A percentile compares a stretch with the other conserved stretches of the same genome.
phyloP scores from a whole-genome alignment of 2,329 filamentous ascomycete genomes.

The Exophiala bonariae region DNA sequence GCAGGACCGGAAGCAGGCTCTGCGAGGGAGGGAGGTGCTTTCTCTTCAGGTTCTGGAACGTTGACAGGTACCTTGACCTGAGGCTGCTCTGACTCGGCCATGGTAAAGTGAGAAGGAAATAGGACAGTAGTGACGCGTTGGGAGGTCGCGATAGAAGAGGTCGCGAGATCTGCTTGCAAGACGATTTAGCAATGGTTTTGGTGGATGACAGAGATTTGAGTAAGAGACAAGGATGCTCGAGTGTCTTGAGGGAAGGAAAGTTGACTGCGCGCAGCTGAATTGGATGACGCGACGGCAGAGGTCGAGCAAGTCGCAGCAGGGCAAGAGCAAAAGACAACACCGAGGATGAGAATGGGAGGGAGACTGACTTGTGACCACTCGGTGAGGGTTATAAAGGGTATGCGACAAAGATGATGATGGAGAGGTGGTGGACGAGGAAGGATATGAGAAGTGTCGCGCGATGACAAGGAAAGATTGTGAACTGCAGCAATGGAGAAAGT shows the following conservation, averaged over 20 bases:
- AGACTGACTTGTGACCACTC: slow-evolving; percentile 7
- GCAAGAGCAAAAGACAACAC: slow-evolving; percentile 3
- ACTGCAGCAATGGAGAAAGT: slow-evolving; percentile 17
- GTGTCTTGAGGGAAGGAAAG: slow-evolving; percentile 1
- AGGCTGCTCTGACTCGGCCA: slow-evolving; percentile 12
- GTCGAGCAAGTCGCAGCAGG: background rate
- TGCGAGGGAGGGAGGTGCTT: slow-evolving; percentile 25
- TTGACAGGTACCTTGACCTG: slow-evolving; percentile 25
- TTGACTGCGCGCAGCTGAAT: slow-evolving; percentile 7
- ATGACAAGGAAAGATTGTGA: slow-evolving; percentile 10
- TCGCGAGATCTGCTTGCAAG: slow-evolving; percentile 2
- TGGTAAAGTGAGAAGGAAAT: slow-evolving; percentile 12
- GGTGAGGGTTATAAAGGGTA: slow-evolving; percentile 9
- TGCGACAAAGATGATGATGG: slow-evolving; percentile 17
- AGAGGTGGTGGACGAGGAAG: slow-evolving; percentile 1
- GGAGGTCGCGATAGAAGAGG: background rate
- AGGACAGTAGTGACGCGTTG: slow-evolving; percentile 15
- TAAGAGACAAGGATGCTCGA: background rate
- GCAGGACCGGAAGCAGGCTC: slow-evolving; percentile 25
- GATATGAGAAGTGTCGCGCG: slow-evolving; percentile 6
- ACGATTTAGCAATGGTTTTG: slow-evolving; percentile 7
- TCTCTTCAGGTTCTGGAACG: slow-evolving; percentile 23
- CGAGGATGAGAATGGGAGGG: slow-evolving; percentile 5
- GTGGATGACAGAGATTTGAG: background rate
- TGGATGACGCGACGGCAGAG: slow-evolving; percentile 13